Evolutionary conservation across 2,329 filamentous ascomycete genomes (phyloP), one percentile per base, ranked within the genome.

Genomic region (Tolypocladium endophyticum): DNA sequence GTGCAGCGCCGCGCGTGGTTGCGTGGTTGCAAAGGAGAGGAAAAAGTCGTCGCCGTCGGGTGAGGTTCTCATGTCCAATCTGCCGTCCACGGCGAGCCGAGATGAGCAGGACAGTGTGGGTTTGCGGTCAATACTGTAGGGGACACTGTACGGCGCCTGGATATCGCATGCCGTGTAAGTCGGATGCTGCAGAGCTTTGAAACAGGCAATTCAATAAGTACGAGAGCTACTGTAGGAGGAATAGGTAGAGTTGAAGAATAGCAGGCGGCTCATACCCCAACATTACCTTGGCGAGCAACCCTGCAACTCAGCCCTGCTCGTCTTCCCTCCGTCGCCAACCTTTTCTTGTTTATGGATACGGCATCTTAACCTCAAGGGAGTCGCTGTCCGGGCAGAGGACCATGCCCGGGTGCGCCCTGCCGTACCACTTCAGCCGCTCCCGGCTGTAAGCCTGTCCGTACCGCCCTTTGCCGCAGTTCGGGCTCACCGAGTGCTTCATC

Each of bases 391-490:
- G 30, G 47, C 60, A 61, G 20, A 61, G 8, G 16, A 6, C 12
- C 35, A 57, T 57, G 47, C 45, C 55, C 25, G 45, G 23, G 11
- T 30, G 35, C 5, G 30, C 60, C 25, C 60, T 20, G 23, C 60
- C 60, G 36, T 61, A 61, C 53, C 38, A 50, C 41, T 59, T 59
- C 28, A 9, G 20, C 43, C 36, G 38, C 14, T n/a, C 18, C 2
- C 4, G 5, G 14, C 25, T 11, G 12, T 36, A 7, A 4, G 41
- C 38, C 55, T 55, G 55, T 23, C 43, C 60, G 4, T 58, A 18
- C 18, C 23, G 18, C 18, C n/a, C 14, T 12, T 8, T 7, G 6
- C 58, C 47, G 47, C 60, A 61, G 8, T 18, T 4, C 2, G 5
- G 16, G 47, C 59, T 55, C 36, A 61, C 28, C 6, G 18, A 58